Base-by-base conservation (phyloP, 192 early-diverging fungal species). In the Cetraspora pellucida region DNA sequence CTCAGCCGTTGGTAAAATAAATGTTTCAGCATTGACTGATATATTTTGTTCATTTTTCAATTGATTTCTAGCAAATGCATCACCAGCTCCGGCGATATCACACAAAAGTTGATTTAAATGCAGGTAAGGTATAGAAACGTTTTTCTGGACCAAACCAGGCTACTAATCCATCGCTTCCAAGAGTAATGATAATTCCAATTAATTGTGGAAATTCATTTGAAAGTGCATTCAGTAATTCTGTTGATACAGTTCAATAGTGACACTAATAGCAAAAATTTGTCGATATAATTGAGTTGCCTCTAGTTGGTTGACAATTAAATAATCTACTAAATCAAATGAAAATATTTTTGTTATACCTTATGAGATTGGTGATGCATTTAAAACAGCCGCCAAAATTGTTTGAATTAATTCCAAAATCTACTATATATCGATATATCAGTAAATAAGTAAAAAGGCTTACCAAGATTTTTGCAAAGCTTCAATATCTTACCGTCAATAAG, bases 321-420 rank as follows among this genome's bases (percentile, higher is more conserved):
- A 85, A 71, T 94, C 90, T 8, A 92, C 90, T 43, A 85, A 58
- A 17, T 92, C 82, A 37, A 92, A 70, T 0, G 81, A 85, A 69
- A 84, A 91, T 73, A 80, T 71, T 47, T 69, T 72, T 30, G 75
- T 79, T 79, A 86, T 78, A 72, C 66, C 69, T 55, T 74, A 10
- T 52, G 83, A 76, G 78, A 95, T 87, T 14, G 96, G 96, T 5
- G 96, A 91, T 0, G 96, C 95, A 79, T 98, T 98, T 80, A 93
- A 92, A 67, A 93, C 80, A 7, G 95, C 82, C 57, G 84, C 90
- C 77, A 97, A n/a, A 44, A 50, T 28, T 4, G 19, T 14, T 37
- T 46, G 28, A 43, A 66, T 46, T 61, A 10, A 14, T 27, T 11
- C 61, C 16, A 63, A 71, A 67, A 47, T 21, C n/a, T 59, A 60